A percentile compares a stretch with the other conserved stretches of the same genome.
These are phyloP conservation scores for Aspergillus saccharolyticus DNA, from an alignment of 495 filamentous ascomycete genomes.

Conservation along the genomic window DNA sequence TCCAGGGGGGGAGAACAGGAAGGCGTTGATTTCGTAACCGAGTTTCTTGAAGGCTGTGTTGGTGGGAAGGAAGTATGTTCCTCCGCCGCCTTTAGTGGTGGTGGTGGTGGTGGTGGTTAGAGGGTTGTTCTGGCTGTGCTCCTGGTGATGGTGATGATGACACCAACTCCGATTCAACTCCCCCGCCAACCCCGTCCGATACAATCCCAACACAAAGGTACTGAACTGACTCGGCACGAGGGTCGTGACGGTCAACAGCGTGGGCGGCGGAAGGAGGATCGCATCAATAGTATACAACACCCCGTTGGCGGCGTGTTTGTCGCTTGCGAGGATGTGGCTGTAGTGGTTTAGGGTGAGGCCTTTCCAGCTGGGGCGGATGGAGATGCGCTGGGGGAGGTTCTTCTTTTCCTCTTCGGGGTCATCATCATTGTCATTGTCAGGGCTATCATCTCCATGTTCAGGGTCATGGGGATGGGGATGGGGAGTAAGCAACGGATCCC, in stretches of 20 bases:
- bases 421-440: not conserved
- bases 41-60: conserved; percentile 18
- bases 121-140: too few relatives aligned
- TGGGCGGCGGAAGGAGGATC: conserved; percentile 69
- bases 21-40: conserved; percentile 12
- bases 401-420: not conserved
- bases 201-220: conserved; percentile 67
- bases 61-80: conserved; percentile 16
- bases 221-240: conserved; percentile 68
- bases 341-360: conserved; percentile 71
- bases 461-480: not conserved
- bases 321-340: conserved; percentile 55
- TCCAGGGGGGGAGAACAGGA: conserved; percentile 17
- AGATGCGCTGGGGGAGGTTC: conserved; percentile 58
- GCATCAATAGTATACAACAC: conserved; percentile 70
- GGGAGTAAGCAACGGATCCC: conserved; percentile 13
- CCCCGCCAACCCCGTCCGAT: conserved; percentile 59
- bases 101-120: conserved; percentile 36
- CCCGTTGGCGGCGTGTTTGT: conserved; percentile 69
- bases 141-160: conserved; percentile 46
- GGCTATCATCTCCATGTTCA: not conserved
- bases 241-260: conserved; percentile 52
- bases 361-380: conserved; percentile 49
- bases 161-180: conserved; percentile 34
- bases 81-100: conserved; percentile 47